A percentile compares a stretch with the other conserved stretches of the same genome.
Evolutionary conservation across 106 monocot species (phyloP).

Genomic region (Dendrobium officinale): DNA sequence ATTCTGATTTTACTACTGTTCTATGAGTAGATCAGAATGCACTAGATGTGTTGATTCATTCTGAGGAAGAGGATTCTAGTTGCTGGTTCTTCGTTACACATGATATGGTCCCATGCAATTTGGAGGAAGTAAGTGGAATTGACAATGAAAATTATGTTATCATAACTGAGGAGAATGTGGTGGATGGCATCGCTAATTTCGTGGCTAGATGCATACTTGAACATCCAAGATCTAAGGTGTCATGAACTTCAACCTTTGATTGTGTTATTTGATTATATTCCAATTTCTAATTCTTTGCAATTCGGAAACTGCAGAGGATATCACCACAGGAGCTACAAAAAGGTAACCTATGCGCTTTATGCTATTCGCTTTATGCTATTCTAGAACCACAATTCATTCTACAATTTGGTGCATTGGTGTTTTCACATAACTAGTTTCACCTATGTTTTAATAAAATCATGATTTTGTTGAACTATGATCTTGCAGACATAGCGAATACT

Average conservation of each 20-base stretch:
- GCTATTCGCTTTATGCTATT: too few relatives aligned
- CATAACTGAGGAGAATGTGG: slow-evolving; percentile 64
- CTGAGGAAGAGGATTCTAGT: slow-evolving; percentile 37
- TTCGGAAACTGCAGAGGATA: slow-evolving; percentile 36
- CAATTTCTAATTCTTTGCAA: slow-evolving; percentile 13
- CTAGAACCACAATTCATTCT: too few relatives aligned
- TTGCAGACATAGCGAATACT: too few relatives aligned
- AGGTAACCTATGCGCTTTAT: slow-evolving; percentile 27
- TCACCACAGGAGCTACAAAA: slow-evolving; percentile 58
- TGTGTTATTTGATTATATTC: too few relatives aligned
- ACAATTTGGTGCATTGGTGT: too few relatives aligned
- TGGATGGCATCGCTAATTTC: slow-evolving; percentile 84
- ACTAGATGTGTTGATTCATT: slow-evolving; percentile 30
- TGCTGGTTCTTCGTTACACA: slow-evolving; percentile 64
- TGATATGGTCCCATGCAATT: slow-evolving; percentile 29
- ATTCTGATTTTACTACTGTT: too few relatives aligned
- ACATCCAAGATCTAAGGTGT: slow-evolving; percentile 81
- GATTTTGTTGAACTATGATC: too few relatives aligned
- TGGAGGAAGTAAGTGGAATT: slow-evolving; percentile 76
- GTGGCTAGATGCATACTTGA: slow-evolving; percentile 80
- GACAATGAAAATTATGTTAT: slow-evolving; percentile 76
- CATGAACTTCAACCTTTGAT: neutral
- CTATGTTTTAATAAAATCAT: too few relatives aligned
- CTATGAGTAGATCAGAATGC: slow-evolving; percentile 9
- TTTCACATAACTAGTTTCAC: too few relatives aligned